Conservation (phyloP, 805 yeast genomes). For the Saccharomycopsis vini region DNA sequence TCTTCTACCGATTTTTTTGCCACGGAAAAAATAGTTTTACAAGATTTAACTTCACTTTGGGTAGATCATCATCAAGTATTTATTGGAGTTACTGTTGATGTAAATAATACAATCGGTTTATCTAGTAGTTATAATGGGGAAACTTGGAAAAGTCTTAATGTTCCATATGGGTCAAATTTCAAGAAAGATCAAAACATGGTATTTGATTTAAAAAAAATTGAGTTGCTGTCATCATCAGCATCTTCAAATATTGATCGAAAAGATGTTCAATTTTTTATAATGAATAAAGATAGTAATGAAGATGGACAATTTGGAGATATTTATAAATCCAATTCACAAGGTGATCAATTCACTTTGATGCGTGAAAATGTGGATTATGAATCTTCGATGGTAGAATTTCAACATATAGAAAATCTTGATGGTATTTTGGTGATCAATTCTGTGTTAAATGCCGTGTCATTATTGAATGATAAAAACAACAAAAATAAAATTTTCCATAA, state of each 20-base stretch:
- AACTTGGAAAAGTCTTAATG: constrained; percentile 1
- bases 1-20: constrained; percentile 16
- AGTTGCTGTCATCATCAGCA: neutral
- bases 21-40: neutral
- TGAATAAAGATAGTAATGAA: constrained; percentile 23
- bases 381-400: constrained; percentile 72
- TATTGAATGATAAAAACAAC: constrained; percentile 27
- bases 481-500: constrained; percentile 36
- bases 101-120: constrained; percentile 1
- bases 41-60: constrained; percentile 5
- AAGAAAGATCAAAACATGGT: neutral
- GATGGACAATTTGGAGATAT: constrained; percentile 52
- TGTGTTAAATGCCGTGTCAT: constrained; percentile 41
- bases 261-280: constrained; percentile 5
- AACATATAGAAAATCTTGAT: constrained; percentile 72
- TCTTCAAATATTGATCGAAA: neutral
- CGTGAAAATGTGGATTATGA: constrained; percentile 70
- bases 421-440: constrained; percentile 72
- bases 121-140: constrained; percentile 3
- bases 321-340: constrained; percentile 81
- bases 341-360: constrained; percentile 70
- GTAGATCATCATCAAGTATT: constrained; percentile 1
- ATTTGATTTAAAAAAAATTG: constrained; percentile 7
- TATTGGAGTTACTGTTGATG: neutral
- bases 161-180: neutral